Evolutionary conservation across 108 stramenopile species (phyloP).

Genomic region (Pelagomonas calceolata): DNA sequence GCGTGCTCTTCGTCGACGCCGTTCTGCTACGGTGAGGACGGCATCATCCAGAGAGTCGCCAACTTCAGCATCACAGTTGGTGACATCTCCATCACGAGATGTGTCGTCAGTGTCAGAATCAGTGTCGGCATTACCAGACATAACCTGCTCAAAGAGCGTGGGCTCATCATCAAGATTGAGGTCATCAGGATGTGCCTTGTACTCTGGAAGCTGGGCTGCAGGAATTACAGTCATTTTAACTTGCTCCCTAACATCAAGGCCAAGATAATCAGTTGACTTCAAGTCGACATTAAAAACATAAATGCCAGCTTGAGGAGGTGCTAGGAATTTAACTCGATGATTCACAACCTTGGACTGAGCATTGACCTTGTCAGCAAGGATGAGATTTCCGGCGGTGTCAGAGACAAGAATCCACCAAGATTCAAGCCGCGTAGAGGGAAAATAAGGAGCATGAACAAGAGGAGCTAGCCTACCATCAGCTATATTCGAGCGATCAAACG

Average conservation of each 20-base stretch:
- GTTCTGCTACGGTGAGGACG: neutral
- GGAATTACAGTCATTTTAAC: constrained; percentile 62
- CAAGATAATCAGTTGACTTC: constrained; percentile 84
- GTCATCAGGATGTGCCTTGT: constrained; percentile 90
- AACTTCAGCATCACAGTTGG: no score
- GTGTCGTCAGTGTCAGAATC: constrained; percentile 65
- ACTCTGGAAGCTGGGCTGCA: constrained; percentile 76
- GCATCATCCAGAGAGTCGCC: neutral
- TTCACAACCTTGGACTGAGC: constrained; percentile 43
- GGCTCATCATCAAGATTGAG: constrained; percentile 94
- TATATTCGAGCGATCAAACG: constrained; percentile 74
- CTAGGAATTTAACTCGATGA: constrained; percentile 88
- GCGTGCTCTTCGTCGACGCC: neutral
- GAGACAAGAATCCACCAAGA: constrained; percentile 91
- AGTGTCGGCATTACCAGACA: constrained; percentile 69
- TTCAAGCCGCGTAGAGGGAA: constrained; percentile 76
- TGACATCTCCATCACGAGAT: constrained; percentile 38
- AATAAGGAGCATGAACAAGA: constrained; percentile 78
- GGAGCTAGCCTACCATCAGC: constrained; percentile 69
- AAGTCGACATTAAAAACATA: constrained; percentile 80
- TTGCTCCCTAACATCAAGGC: constrained; percentile 68
- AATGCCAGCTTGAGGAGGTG: constrained; percentile 63
- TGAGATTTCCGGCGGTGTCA: constrained; percentile 79
- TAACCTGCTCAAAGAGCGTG: constrained; percentile 91
- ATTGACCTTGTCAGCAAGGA: constrained; percentile 70